Evolutionary conservation across 768 basidiomycete species (phyloP), one percentile per base, ranked within the genome.

Genomic region (Psilocybe azurescens): DNA sequence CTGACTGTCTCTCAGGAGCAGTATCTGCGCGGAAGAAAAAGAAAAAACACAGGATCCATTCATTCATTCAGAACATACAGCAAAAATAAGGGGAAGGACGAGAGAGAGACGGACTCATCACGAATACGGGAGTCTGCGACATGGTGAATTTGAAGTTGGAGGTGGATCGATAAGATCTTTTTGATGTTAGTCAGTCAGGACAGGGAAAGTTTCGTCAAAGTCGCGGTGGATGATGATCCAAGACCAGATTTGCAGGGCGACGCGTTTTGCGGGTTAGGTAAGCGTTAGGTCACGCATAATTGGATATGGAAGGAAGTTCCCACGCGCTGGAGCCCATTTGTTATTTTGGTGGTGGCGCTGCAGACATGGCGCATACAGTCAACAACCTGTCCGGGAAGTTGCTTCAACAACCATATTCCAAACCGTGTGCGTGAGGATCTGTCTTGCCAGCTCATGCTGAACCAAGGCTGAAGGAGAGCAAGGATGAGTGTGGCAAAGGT

Each of bases 1-100:
- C 96, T 24, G 92, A 89, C 76, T 95, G 94, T 75, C 96, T 84
- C 77, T 97, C 94, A 24, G 96, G 96, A 68, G 91, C 94, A 58
- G 95, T 87, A 82, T 97, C 95, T 97, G 67, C 18, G 30, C 48
- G 8, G 9, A 11, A n/a, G 36, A 50, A 52, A 36, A 36, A 36
- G 33, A 24, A 24, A 24, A 24, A 24, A 24, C 24, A 24, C 24
- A 24, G 24, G 24, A 24, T 24, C 24, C 24, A 24, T 24, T 2
- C 24, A 24, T 39, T 8, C 9, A 39, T 39, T 39, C 2, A 39
- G 7, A 39, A 39, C 0, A 14, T 39, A 14, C 38, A 39, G 38
- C 14, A 8, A 39, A 14, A 14, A 14, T 39, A 39, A 39, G 14
- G 38, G 49, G 32, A 60, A 33, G 60, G 62, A 50, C n/a, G 10